phyloP scores from a whole-genome alignment of 805 yeast species.

The Candida peoriensis region DNA sequence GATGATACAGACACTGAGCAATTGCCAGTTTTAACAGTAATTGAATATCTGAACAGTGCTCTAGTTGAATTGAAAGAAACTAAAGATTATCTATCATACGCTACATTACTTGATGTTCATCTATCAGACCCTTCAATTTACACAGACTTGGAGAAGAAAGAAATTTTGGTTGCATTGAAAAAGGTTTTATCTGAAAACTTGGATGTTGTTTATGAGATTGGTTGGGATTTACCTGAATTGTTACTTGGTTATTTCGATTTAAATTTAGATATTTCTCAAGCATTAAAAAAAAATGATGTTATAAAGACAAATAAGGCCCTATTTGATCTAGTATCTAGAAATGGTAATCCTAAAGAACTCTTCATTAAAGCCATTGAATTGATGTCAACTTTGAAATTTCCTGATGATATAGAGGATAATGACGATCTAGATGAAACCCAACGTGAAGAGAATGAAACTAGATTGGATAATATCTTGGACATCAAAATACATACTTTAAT shows the following conservation, averaged over 20 bases:
- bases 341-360: slow-evolving; percentile 80
- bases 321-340: slow-evolving; percentile 57
- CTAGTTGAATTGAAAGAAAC: slow-evolving; percentile 28
- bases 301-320: slow-evolving; percentile 33
- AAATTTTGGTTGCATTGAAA: slow-evolving; percentile 41
- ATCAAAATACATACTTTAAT: slow-evolving; percentile 60
- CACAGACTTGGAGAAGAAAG: slow-evolving; percentile 43
- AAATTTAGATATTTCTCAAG: slow-evolving; percentile 37
- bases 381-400: slow-evolving; percentile 33
- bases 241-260: slow-evolving; percentile 48
- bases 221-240: slow-evolving; percentile 87
- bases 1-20: background rate
- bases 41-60: slow-evolving; percentile 5
- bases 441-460: background rate
- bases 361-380: slow-evolving; percentile 68
- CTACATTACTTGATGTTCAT: slow-evolving; percentile 66
- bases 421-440: background rate
- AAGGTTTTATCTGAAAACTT: slow-evolving; percentile 40
- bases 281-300: slow-evolving; percentile 24
- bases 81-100: slow-evolving; percentile 62
- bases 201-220: slow-evolving; percentile 58
- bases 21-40: background rate
- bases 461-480: slow-evolving; percentile 18
- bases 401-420: slow-evolving; percentile 2
- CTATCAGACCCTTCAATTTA: slow-evolving; percentile 44